These are phyloP conservation scores for Uronychia binucleata DNA, from an alignment of 73 alveolate genomes.

Conservation along the genomic window DNA sequence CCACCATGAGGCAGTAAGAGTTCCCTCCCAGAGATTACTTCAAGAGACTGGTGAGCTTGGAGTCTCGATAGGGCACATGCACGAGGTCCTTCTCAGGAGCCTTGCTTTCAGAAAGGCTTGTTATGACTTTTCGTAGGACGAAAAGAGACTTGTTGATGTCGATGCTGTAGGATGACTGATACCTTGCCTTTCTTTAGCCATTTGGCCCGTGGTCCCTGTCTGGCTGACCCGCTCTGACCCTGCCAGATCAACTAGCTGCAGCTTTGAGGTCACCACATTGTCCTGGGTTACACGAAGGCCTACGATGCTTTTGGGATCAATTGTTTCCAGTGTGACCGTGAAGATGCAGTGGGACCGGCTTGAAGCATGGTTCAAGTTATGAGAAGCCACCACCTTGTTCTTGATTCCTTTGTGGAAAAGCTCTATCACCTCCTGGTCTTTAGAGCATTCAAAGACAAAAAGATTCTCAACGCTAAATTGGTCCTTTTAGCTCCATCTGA, in stretches of 20 bases:
- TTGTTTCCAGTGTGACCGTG: constrained; percentile 83
- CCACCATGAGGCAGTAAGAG: constrained; percentile 94
- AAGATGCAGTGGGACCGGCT: constrained; percentile 96
- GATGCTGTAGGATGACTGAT: no score
- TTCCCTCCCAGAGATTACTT: constrained; percentile 97
- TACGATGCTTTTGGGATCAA: constrained; percentile 70
- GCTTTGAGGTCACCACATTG: constrained; percentile 75
- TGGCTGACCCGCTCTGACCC: constrained; percentile 80
- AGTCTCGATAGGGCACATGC: constrained; percentile 96
- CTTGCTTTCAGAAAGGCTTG: constrained; percentile 69
- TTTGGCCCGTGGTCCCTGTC: constrained; percentile 92
- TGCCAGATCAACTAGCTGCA: constrained; percentile 79
- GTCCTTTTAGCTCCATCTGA: constrained; percentile 83
- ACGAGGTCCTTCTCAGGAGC: constrained; percentile 54
- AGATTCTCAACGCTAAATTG: constrained; percentile 83
- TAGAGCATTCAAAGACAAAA: constrained; percentile 70
- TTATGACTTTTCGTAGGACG: constrained; percentile 89
- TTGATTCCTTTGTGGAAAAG: constrained; percentile 81
- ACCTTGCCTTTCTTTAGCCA: constrained; percentile 85
- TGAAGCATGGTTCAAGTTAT: constrained; percentile 88
- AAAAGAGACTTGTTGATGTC: constrained; percentile 95
- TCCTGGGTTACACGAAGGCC: no score
- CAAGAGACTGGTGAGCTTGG: constrained; percentile 93
- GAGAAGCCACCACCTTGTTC: constrained; percentile 94
- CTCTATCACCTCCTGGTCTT: constrained; percentile 69